Evolutionary conservation across 768 basidiomycete genomes (phyloP), one percentile per base, ranked within the genome.

Genomic region (Tricholoma saponaceum): DNA sequence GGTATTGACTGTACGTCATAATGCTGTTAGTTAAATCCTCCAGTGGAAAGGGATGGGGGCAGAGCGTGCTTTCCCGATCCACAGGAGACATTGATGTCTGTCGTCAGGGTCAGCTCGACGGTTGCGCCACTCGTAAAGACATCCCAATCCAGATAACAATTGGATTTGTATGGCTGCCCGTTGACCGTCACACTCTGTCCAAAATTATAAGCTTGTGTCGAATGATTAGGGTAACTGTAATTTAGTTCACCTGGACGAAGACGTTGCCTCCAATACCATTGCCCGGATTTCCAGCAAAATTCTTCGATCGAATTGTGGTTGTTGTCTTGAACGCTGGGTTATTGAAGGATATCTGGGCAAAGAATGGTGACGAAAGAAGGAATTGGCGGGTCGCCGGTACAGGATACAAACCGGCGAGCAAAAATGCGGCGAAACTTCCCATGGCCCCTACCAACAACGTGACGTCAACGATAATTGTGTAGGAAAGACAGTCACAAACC

Each of bases 81-180:
- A 64, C 84, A 87, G 1, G 76, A 71, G 5, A 81, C 74, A 26
- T 70, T 76, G 58, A 82, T 79, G 63, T 85, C 75, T 56, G 78
- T 73, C 4, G 82, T 82, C 56, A 87, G 64, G 44, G 82, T 78
- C 30, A 87, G 68, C 65, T 83, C 83, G 32, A 86, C 74, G 23
- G 77, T 68, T 1, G 82, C 76, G 7, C 83, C 83, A 3, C 65
- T 70, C 20, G 71, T 72, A 61, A 86, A 87, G 16, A 81, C 79
- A 51, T 84, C 82, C 84, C 83, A 87, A 25, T 86, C 84, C 47
- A 87, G 69, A 63, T 78, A 87, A 57, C 85, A 87, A 62, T 79
- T 86, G 2, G 84, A 85, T 58, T 82, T 79, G 75, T 83, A 85
- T 10, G 76, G 72, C 55, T 75, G 66, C 4, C 84, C 84, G 59